A percentile compares a stretch with the other conserved stretches of the same genome.
Conservation (phyloP, 1,284 basidiomycete genomes). For the Trichosporon inkin region DNA sequence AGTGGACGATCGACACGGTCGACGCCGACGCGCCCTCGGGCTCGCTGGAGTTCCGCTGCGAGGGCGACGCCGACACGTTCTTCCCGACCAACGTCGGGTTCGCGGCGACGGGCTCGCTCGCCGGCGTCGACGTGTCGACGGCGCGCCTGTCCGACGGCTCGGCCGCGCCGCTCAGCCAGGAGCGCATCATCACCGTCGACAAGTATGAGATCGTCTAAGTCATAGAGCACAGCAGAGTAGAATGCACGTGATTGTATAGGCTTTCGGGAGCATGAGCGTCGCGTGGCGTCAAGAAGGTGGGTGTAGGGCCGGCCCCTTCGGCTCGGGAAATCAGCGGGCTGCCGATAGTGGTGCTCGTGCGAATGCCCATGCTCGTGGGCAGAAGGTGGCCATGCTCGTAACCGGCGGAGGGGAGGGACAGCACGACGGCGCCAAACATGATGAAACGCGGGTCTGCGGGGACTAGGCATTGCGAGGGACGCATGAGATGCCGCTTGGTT, state of each 20-base stretch:
- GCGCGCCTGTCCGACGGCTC: slow-evolving; percentile 59
- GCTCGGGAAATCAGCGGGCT: no score
- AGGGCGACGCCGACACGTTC: slow-evolving; percentile 75
- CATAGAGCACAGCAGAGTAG: neutral
- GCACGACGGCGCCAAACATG: no score
- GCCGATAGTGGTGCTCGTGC: no score
- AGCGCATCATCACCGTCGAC: slow-evolving; percentile 67
- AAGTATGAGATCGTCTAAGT: slow-evolving; percentile 57
- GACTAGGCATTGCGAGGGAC: no score
- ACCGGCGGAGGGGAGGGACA: no score
- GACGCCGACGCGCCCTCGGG: slow-evolving; percentile 61
- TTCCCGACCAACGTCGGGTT: slow-evolving; percentile 90
- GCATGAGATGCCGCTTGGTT: no score
- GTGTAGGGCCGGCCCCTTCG: no score
- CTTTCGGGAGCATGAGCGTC: neutral
- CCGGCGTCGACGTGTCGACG: slow-evolving; percentile 60
- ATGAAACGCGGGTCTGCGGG: no score
- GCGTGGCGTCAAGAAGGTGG: no score
- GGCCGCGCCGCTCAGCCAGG: slow-evolving; percentile 68
- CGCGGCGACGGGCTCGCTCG: slow-evolving; percentile 69
- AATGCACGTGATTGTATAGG: slow-evolving; percentile 5
- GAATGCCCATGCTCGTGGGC: no score
- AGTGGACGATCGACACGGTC: slow-evolving; percentile 66
- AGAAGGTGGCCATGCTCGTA: no score
- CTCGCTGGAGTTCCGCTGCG: slow-evolving; percentile 81